Base-by-base conservation (phyloP, 306 rosid species). In the Glycine tomentella region DNA sequence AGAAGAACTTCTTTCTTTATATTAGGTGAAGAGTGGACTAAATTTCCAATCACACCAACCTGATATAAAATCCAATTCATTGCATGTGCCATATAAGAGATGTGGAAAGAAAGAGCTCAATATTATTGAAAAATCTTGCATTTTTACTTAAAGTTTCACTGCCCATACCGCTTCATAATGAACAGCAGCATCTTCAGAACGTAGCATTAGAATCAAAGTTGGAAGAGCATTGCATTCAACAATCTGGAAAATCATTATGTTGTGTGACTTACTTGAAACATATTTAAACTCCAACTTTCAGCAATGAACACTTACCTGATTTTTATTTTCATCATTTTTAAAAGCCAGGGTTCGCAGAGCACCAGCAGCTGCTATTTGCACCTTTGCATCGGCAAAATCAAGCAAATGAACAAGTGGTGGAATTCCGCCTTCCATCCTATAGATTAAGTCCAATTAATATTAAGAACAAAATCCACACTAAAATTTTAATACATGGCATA, bases 141-240 rank as follows among this genome's bases (percentile, higher is more conserved):
- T 46, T 52, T 48, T 70, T 50, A 69, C 72, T 34, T 73, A 9
- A 68, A 45, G 56, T 49, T 53, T 7, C 74, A 81, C 10, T 63
- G 73, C 48, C 74, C 94, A 67, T 89, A 93, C 99, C 86, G 99
- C 99, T 88, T 95, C 99, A 59, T 93, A 95, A 89, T 95, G 99
- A 82, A 95, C 91, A 63, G 98, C 98, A 83, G 97, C 87, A 88
- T 93, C 99, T 86, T 95, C 99, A 64, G 98, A 91, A 76, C 91
- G 87, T 61, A 95, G 92, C 99, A 95, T 95, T 83, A 93, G 69
- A 88, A 95, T 95, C 74, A 95, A 91, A 67, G 97, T 95, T n/a
- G 96, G 98, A 82, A 95, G 98, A 78, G 99, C 99, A 95, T 91
- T 90, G 89, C 97, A 93, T 75, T 95, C 97, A 77, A 95, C 99